Base-by-base conservation (phyloP, 1,139 yeast species). In the Pichia kudriavzevii region DNA sequence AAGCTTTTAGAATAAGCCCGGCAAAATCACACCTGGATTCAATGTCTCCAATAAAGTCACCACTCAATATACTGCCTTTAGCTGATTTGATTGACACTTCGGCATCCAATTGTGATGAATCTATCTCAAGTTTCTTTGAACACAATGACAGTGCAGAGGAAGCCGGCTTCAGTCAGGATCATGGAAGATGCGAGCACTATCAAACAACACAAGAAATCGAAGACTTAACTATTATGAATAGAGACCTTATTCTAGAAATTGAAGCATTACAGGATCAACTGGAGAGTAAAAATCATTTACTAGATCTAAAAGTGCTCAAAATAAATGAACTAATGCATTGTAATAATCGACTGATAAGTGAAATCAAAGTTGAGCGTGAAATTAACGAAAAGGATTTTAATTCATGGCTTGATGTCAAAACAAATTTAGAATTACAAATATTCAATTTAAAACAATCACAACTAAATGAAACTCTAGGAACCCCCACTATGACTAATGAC, bases 221-320 rank as follows among this genome's bases (percentile, higher is more conserved):
- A 20, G 61, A 57, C 32, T 49, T 56, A 18, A 40, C 55, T 9
- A 38, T 55, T 10, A 43, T 46, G 10, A 49, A 50, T n/a, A 54
- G 56, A 31, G 49, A 51, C 18, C 39, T 55, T 3, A 42, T 48
- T 11, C 46, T 46, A 13, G 63, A 59, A 27, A 50, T 52, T 34
- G 64, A 59, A 38, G 45, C 53, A 28, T 41, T 59, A 11, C 63
- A 60, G 34, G 26, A 43, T 21, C 64, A 59, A 19, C 26, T 61
- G 4, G 36, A 44, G 20, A 23, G 36, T n/a, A 55, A 53, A 33
- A 58, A 56, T 30, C 44, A 45, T 31, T 48, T 54, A 27, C 19
- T 56, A 10, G 43, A 44, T 9, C 34, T 40, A 11, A 53, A 55
- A 37, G 42, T 50, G 4, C 42, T 39, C 8, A 45, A 51, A 30